These are phyloP conservation scores for Malus hybrid DNA, from an alignment of 331 rosid species.

Conservation along the genomic window DNA sequence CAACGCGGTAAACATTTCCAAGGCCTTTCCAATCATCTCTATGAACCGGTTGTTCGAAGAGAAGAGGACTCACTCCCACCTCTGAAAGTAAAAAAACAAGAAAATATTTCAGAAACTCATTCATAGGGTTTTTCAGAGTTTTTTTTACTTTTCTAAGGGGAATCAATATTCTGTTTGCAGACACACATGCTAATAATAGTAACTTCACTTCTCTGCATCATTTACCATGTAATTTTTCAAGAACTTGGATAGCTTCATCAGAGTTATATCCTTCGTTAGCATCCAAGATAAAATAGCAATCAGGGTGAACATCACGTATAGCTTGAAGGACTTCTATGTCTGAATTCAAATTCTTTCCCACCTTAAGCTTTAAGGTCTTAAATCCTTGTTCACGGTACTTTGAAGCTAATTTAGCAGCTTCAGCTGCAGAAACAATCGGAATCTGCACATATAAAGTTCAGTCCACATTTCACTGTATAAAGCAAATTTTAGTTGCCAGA, in stretches of 20 bases:
- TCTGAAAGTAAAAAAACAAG: slow-evolving; percentile 40
- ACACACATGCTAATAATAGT: neutral
- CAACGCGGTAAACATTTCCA: slow-evolving; percentile 50
- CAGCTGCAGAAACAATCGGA: slow-evolving; percentile 73
- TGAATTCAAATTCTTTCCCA: slow-evolving; percentile 72
- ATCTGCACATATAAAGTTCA: slow-evolving; percentile 48
- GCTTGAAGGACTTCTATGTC: slow-evolving; percentile 86
- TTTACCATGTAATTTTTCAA: slow-evolving; percentile 70
- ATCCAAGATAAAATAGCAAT: slow-evolving; percentile 76
- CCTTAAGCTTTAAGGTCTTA: slow-evolving; percentile 74
- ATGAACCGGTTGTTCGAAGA: slow-evolving; percentile 93
- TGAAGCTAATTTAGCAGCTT: slow-evolving; percentile 75
- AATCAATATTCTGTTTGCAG: neutral
- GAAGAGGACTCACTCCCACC: slow-evolving; percentile 73
- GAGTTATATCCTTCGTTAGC: slow-evolving; percentile 87
- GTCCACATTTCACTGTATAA: slow-evolving; percentile 5
- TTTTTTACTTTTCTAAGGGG: neutral
- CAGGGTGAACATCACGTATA: slow-evolving; percentile 70
- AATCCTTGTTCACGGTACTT: slow-evolving; percentile 80
- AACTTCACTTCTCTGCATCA: neutral
- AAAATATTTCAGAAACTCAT: neutral
- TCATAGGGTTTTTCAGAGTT: neutral
- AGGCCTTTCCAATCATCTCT: slow-evolving; percentile 99
- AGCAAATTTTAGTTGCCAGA: neutral
- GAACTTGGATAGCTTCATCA: slow-evolving; percentile 84